Evolutionary conservation across 768 basidiomycete genomes (phyloP).

Genomic region (Lepiota subincarnata): DNA sequence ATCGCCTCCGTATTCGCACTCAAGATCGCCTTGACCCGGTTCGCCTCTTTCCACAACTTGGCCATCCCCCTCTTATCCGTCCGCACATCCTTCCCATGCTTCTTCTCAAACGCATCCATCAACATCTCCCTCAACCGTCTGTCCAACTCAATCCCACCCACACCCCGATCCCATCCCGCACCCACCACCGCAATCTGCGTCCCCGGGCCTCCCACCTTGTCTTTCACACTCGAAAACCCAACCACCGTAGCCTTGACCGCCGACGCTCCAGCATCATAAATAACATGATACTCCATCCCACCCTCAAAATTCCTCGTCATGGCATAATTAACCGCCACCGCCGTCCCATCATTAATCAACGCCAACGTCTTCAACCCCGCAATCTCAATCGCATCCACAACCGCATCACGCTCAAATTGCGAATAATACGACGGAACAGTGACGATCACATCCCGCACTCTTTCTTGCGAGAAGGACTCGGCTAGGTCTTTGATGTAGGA

Average conservation of each 20-base stretch:
- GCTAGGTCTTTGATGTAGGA: slow-evolving; percentile 88
- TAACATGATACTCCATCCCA: slow-evolving; percentile 76
- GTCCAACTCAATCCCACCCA: slow-evolving; percentile 85
- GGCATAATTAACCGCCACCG: slow-evolving; percentile 96
- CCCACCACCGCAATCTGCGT: slow-evolving; percentile 79
- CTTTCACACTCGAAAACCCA: slow-evolving; percentile 50
- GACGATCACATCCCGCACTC: slow-evolving; percentile 78
- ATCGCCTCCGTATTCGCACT: slow-evolving; percentile 86
- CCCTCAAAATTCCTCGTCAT: slow-evolving; percentile 86
- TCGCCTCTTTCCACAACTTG: slow-evolving; percentile 92
- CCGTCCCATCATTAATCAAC: slow-evolving; percentile 88
- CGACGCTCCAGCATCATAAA: slow-evolving; percentile 93
- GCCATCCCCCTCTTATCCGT: slow-evolving; percentile 83
- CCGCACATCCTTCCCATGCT: slow-evolving; percentile 62
- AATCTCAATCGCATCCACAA: slow-evolving; percentile 89
- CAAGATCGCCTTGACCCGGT: slow-evolving; percentile 84
- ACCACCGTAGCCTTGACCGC: slow-evolving; percentile 76
- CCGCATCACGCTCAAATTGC: slow-evolving; percentile 86
- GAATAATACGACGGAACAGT: slow-evolving; percentile 90
- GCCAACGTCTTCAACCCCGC: slow-evolving; percentile 81
- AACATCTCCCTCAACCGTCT: slow-evolving; percentile 78
- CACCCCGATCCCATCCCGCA: slow-evolving; percentile 72
- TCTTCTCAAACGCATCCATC: slow-evolving; percentile 66
- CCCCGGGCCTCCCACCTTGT: slow-evolving; percentile 54
- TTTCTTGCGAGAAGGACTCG: slow-evolving; percentile 68